Base-by-base conservation (phyloP, 2,329 filamentous ascomycete species). In the Colletotrichum tofieldiae region DNA sequence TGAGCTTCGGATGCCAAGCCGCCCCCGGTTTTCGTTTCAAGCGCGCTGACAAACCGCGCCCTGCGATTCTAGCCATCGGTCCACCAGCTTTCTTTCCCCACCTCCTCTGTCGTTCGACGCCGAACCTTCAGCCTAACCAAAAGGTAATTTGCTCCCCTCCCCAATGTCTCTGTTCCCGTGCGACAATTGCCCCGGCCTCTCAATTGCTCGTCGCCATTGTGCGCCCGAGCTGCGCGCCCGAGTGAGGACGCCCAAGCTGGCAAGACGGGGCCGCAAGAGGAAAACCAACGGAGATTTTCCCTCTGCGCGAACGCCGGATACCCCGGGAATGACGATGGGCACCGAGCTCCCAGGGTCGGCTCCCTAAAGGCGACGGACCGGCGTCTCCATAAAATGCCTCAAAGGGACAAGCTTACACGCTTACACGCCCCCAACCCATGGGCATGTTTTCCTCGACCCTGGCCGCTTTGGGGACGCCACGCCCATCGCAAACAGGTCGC, bases 321-420 rank as follows among this genome's bases (percentile, higher is more conserved):
- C 54, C 60, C 65, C 70, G 60, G 70, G 18, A 56, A 70, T 70
- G 54, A 72, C 54, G 59, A 70, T 72, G 59, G 54, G 29, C 65
- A 49, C 45, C 52, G 54, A 59, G 49, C 45, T 64, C 26, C 39
- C 54, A 43, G 52, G 54, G 47, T 55, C 47, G 49, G 54, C 37
- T 23, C 32, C 41, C 37, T 18, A 52, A 39, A 20, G 49, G 43
- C 39, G 51, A 55, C 29, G 39, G 41, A 18, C 60, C 20, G 52
- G 12, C 45, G 60, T 65, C 70, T 70, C 70, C 70, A 72, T 65
- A 54, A 70, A 72, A 65, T 65, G 26, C 70, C 70, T 65, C 54
- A 61, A 65, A 65, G n/a, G 70, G 70, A 60, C 32, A 70, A 72
- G 70, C 60, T 59, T 35, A 60, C 32, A 70, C 70, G 70, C 60